Evolutionary conservation across 2,329 filamentous ascomycete genomes (phyloP).

Genomic region (Chrysoporthe cubensis): DNA sequence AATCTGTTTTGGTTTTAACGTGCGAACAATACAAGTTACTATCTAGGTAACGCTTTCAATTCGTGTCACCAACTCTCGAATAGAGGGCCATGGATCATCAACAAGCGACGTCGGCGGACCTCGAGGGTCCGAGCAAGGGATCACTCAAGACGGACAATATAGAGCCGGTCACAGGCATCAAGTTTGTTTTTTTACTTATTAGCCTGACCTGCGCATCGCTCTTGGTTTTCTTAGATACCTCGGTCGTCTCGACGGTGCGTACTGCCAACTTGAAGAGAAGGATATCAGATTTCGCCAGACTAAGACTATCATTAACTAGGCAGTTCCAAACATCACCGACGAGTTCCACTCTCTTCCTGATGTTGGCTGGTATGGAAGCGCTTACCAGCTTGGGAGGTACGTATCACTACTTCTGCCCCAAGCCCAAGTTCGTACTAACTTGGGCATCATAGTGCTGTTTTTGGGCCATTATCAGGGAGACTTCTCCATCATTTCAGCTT

Average conservation of each 20-base stretch:
- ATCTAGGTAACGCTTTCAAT: neutral
- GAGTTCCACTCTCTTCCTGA: constrained; percentile 46
- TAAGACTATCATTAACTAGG: constrained; percentile 43
- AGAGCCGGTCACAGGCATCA: constrained; percentile 13
- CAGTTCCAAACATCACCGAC: constrained; percentile 45
- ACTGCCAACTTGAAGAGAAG: neutral
- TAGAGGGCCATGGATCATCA: neutral
- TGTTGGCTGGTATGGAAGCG: constrained; percentile 50
- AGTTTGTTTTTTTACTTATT: constrained; percentile 4
- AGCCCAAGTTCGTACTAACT: neutral
- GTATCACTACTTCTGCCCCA: neutral
- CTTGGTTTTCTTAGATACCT: constrained; percentile 14
- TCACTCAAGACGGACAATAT: neutral
- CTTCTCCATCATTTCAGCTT: constrained; percentile 18
- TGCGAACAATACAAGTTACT: neutral
- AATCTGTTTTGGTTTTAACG: neutral
- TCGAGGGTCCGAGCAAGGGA: neutral
- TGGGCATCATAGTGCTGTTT: neutral
- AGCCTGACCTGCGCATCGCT: constrained; percentile 14
- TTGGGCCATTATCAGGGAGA: neutral
- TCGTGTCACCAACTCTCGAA: neutral
- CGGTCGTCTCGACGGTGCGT: constrained; percentile 12
- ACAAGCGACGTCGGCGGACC: neutral
- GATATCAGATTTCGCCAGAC: neutral
- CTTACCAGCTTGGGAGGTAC: constrained; percentile 39